Base-by-base conservation (phyloP, 768 basidiomycete species). In the Holtermanniella nyarrowii region DNA sequence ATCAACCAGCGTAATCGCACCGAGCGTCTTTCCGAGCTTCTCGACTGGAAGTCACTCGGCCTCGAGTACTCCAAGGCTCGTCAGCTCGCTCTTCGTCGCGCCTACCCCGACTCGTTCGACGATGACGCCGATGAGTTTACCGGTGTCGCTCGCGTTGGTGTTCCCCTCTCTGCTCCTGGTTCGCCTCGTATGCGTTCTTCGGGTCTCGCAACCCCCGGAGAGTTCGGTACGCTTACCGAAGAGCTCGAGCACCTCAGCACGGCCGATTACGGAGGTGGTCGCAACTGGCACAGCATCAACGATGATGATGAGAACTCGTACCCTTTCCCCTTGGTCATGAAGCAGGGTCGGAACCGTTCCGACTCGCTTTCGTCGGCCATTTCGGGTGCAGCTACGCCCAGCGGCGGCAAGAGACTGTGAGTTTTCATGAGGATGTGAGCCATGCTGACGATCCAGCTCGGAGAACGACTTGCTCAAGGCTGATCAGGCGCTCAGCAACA, bases 1-100 rank as follows among this genome's bases (percentile, higher is more conserved):
- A 97, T 97, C 73, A 97, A 99, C 74, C 95, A 97, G 75, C 85
- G 95, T 26, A 99, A 97, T 75, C 82, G 95, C 41, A 93, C 96
- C 49, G 95, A 99, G 70, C 81, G 95, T 23, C 77, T 99, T 16
- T 84, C 82, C 46, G 93, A 93, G 14, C 72, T 99, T 51, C 76
- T 99, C 54, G 95, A 99, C 71, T 97, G 95, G 95, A 99, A 99
- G 76, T 63, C 68, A 16, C 76, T 99, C 25, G 95, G 95, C 1
- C 80, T 97, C 56, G 95, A 99, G 72, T 99, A 99, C 72, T 83
- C 84, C 71, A 99, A 96, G 76, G 86, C 88, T 22, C 76, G 95
- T 40, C 90, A 93, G 73, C 75, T 96, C 47, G 88, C 88, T 16
- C 76, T 99, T 53, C 76, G 93, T 59, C 77, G 93, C 26, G 95